phyloP scores from a whole-genome alignment of 257 asterid species.

The Dorcoceras hygrometricum region DNA sequence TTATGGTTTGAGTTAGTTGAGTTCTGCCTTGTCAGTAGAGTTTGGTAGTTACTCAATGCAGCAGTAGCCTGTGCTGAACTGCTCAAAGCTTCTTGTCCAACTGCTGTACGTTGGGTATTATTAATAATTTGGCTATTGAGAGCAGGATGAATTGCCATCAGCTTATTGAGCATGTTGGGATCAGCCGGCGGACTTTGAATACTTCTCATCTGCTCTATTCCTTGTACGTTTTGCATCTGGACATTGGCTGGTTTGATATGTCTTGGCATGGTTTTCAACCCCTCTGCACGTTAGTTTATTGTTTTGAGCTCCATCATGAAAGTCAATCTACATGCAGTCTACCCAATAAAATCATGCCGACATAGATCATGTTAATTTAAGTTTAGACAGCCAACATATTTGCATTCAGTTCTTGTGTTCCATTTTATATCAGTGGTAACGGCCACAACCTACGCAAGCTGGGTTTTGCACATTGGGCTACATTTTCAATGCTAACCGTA shows the following conservation, averaged over 20 bases:
- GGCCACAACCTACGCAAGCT: neutral
- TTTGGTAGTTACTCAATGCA: conserved; percentile 69
- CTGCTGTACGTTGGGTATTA: conserved; percentile 45
- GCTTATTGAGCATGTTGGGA: conserved; percentile 34
- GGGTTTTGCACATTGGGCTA: neutral
- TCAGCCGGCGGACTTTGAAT: conserved; percentile 53
- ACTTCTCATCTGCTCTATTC: conserved; percentile 56
- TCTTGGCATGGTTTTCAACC: conserved; percentile 69
- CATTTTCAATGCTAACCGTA: neutral
- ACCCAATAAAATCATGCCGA: neutral
- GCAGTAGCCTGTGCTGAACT: conserved; percentile 78
- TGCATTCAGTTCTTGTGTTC: neutral
- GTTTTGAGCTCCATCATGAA: conserved; percentile 8
- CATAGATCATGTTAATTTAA: no score
- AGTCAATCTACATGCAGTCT: neutral
- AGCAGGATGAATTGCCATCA: conserved; percentile 63
- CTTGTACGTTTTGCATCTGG: conserved; percentile 40
- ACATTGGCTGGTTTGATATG: conserved; percentile 43
- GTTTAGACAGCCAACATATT: neutral
- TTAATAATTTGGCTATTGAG: conserved; percentile 40
- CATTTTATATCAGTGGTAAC: neutral
- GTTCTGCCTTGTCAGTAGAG: conserved; percentile 65
- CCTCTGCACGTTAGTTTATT: conserved; percentile 50
- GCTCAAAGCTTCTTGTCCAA: conserved; percentile 47
- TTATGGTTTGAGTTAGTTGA: conserved; percentile 58